Conservation (phyloP, 2,329 filamentous ascomycete species). For the Trichocomaceae sp. region DNA sequence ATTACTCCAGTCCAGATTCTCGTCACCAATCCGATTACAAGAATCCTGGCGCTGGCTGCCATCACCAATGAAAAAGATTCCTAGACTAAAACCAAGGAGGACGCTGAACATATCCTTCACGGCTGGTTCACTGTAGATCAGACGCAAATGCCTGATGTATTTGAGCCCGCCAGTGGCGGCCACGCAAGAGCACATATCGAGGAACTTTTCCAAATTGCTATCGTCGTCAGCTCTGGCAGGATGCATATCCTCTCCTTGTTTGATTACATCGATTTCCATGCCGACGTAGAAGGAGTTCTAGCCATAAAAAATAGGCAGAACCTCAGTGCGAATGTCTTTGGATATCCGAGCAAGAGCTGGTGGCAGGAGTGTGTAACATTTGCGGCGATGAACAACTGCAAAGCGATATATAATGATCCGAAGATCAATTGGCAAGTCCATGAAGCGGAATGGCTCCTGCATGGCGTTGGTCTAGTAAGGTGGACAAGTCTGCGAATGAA, state of each 20-base stretch:
- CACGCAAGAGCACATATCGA: not conserved
- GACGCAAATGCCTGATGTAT: not conserved
- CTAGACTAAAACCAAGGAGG: not conserved
- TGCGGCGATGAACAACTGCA: not conserved
- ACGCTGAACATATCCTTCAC: not conserved
- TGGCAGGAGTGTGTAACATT: not conserved
- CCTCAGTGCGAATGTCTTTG: not conserved
- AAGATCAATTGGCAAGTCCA: constrained; percentile 2
- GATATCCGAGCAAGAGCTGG: constrained; percentile 1
- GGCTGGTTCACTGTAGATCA: not conserved
- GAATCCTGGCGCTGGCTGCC: not conserved
- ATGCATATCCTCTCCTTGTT: not conserved
- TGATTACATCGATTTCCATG: not conserved
- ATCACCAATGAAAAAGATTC: not conserved
- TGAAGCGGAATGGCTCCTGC: not conserved
- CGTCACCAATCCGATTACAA: not conserved
- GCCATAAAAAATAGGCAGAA: constrained; percentile 1
- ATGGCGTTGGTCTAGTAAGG: not conserved
- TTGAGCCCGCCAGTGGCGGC: not conserved
- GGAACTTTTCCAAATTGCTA: not conserved
- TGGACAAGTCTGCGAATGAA: too few species aligned
- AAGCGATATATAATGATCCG: not conserved
- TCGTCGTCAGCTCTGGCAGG: not conserved
- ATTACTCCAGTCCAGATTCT: not conserved
- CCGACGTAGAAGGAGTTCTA: not conserved